phyloP scores from a whole-genome alignment of 2,329 filamentous ascomycete genomes.

The Aspergillus ochraceoroseus region DNA sequence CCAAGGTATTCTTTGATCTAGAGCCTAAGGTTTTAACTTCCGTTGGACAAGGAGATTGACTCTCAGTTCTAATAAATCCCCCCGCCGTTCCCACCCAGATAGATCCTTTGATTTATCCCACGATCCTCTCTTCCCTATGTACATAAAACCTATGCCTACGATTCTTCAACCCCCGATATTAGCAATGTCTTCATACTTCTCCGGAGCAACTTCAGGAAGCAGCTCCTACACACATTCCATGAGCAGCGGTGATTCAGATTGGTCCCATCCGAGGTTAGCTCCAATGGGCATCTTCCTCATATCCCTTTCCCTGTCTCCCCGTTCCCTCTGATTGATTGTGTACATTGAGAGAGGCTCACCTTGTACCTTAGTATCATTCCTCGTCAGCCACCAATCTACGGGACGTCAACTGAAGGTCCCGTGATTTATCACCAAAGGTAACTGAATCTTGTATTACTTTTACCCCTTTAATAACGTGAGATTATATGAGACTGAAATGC shows the following conservation, averaged over 20 bases:
- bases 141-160: slow-evolving; percentile 30
- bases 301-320: slow-evolving; percentile 1
- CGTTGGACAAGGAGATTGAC: not conserved
- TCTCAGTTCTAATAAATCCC: not conserved
- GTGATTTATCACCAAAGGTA: slow-evolving; percentile 40
- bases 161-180: slow-evolving; percentile 28
- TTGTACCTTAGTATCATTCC: slow-evolving; percentile 25
- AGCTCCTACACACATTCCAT: slow-evolving; percentile 30
- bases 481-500: slow-evolving; percentile 17
- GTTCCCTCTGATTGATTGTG: not conserved
- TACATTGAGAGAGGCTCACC: slow-evolving; percentile 24
- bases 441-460: slow-evolving; percentile 10
- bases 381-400: slow-evolving; percentile 30
- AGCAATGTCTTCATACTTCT: slow-evolving; percentile 32
- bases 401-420: slow-evolving; percentile 26
- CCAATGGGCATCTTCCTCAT: slow-evolving; percentile 15
- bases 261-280: slow-evolving; percentile 37
- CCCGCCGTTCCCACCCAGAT: slow-evolving; percentile 1
- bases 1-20: slow-evolving; percentile 3
- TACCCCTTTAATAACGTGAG: slow-evolving; percentile 8
- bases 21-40: slow-evolving; percentile 1
- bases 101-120: slow-evolving; percentile 4
- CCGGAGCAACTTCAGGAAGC: slow-evolving; percentile 27
- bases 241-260: slow-evolving; percentile 29
- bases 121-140: slow-evolving; percentile 9